These are phyloP conservation scores for Clavaria fumosa DNA, from an alignment of 768 basidiomycete genomes.

Conservation along the genomic window DNA sequence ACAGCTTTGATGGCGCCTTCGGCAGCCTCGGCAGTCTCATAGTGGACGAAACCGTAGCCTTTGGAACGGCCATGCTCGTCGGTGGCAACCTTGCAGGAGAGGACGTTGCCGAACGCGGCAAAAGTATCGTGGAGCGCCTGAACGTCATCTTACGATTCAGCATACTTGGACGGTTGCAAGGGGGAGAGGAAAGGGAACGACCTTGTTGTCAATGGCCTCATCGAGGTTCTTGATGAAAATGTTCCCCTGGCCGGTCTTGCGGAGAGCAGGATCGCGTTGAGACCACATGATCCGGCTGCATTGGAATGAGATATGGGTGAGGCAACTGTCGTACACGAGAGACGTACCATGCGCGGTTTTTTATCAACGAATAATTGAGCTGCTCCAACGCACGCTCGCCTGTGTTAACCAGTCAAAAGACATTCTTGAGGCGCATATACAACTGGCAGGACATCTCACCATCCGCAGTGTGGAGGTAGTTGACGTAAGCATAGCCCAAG, in stretches of 20 bases:
- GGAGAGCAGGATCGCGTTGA: constrained; percentile 96
- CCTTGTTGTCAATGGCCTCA: constrained; percentile 96
- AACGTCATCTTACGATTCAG: background rate
- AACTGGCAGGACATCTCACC: too few relatives aligned
- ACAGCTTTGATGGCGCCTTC: constrained; percentile 95
- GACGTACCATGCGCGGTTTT: constrained; percentile 84
- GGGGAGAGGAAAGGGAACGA: constrained; percentile 13
- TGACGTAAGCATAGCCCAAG: constrained; percentile 98
- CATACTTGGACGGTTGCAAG: too few relatives aligned
- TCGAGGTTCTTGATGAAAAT: constrained; percentile 99
- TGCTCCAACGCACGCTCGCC: constrained; percentile 97
- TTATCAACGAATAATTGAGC: constrained; percentile 98
- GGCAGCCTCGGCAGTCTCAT: constrained; percentile 94
- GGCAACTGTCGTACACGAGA: background rate
- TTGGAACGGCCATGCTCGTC: constrained; percentile 92
- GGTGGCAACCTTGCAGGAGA: constrained; percentile 98
- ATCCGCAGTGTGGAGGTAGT: constrained; percentile 91
- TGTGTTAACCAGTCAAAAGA: too few relatives aligned
- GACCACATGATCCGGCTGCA: constrained; percentile 99
- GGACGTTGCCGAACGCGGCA: constrained; percentile 94
- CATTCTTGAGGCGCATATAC: too few relatives aligned
- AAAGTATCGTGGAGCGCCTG: constrained; percentile 99
- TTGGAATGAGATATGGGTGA: constrained; percentile 5
- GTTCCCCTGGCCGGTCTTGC: constrained; percentile 99
- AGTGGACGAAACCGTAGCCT: constrained; percentile 98